phyloP scores from a whole-genome alignment of 495 filamentous ascomycete genomes.

The Cairneyella variabilis region DNA sequence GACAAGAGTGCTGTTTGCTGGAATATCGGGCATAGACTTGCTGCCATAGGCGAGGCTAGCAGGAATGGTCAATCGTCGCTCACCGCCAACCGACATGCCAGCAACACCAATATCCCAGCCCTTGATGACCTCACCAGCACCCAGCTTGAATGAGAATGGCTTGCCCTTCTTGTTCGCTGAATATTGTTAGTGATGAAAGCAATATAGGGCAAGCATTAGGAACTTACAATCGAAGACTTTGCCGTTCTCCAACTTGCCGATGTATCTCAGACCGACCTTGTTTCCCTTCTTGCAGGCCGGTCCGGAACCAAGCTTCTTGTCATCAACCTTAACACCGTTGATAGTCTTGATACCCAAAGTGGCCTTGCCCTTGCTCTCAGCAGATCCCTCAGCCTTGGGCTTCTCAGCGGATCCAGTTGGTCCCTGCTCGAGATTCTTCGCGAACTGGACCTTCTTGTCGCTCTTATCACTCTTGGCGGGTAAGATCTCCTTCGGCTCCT shows the following conservation, averaged over 20 bases:
- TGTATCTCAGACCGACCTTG: slow-evolving; percentile 89
- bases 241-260: slow-evolving; percentile 88
- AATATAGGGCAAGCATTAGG: too few relatives aligned
- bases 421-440: slow-evolving; percentile 96
- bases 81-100: slow-evolving; percentile 89
- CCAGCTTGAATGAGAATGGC: slow-evolving; percentile 92
- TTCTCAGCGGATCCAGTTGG: slow-evolving; percentile 65
- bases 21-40: slow-evolving; percentile 74
- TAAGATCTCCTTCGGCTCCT: slow-evolving; percentile 56
- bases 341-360: slow-evolving; percentile 69
- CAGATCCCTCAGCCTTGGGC: slow-evolving; percentile 90
- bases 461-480: slow-evolving; percentile 45
- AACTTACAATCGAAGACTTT: slow-evolving; percentile 89
- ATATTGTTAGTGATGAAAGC: too few relatives aligned
- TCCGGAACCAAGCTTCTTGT: slow-evolving; percentile 87
- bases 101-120: slow-evolving; percentile 94
- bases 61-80: slow-evolving; percentile 87
- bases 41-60: slow-evolving; percentile 82
- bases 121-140: slow-evolving; percentile 93
- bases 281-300: slow-evolving; percentile 79
- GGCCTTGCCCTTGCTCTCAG: slow-evolving; percentile 52
- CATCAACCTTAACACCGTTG: slow-evolving; percentile 83
- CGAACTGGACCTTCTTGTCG: slow-evolving; percentile 98
- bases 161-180: slow-evolving; percentile 95
- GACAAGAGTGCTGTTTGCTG: slow-evolving; percentile 80